Evolutionary conservation across 2,329 filamentous ascomycete species (phyloP).

Genomic region (Fusarium subtropicale): DNA sequence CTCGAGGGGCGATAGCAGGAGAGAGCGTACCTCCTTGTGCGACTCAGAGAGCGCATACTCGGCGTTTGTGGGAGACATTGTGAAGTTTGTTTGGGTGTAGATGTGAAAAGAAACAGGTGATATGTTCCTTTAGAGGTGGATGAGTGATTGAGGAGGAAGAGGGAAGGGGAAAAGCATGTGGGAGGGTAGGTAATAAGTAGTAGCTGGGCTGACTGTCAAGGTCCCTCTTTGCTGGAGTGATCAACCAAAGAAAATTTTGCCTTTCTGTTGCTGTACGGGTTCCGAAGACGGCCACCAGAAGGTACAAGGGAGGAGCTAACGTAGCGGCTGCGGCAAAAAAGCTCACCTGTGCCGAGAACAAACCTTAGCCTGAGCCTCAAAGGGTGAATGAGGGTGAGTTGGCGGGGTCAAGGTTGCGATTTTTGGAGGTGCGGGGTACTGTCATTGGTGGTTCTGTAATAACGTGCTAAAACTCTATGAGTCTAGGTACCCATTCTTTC

Average conservation of each 20-base stretch:
- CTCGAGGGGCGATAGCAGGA: conserved; percentile 42
- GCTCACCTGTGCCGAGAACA: conserved; percentile 27
- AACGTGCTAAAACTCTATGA: conserved; percentile 28
- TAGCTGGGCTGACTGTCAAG: conserved; percentile 16
- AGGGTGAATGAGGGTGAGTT: conserved; percentile 25
- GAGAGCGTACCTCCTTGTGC: conserved; percentile 64
- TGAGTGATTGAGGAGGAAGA: conserved; percentile 25
- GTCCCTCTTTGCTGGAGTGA: conserved; percentile 19
- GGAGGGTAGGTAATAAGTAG: conserved; percentile 35
- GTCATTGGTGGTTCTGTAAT: conserved; percentile 28
- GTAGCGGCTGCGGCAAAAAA: conserved; percentile 35
- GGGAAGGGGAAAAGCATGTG: conserved; percentile 30
- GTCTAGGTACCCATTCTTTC: neutral
- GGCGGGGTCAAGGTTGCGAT: conserved; percentile 35
- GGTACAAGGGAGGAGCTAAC: conserved; percentile 15
- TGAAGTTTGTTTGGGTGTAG: conserved; percentile 39
- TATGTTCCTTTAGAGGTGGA: conserved; percentile 25
- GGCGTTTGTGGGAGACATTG: conserved; percentile 57
- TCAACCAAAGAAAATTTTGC: conserved; percentile 31
- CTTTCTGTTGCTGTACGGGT: conserved; percentile 29
- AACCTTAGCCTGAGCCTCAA: conserved; percentile 26
- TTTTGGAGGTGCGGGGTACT: conserved; percentile 45
- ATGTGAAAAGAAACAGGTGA: conserved; percentile 12
- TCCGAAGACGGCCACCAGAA: conserved; percentile 36
- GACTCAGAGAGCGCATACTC: conserved; percentile 65